These are phyloP conservation scores for Serpula lacrymans DNA, from an alignment of 768 basidiomycete species.

Conservation along the genomic window DNA sequence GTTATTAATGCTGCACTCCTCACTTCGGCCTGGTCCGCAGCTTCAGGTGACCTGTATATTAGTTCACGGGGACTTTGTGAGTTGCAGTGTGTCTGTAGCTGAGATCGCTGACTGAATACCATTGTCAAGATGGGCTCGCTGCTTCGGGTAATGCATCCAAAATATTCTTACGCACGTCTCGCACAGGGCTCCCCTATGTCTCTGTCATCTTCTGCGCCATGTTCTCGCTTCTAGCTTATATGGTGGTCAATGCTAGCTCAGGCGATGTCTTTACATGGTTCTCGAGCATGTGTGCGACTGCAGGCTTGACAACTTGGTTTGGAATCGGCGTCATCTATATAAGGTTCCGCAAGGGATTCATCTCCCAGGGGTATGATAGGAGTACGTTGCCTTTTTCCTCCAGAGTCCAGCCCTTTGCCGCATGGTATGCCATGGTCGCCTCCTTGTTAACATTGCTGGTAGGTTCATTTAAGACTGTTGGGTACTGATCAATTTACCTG, in stretches of 20 bases:
- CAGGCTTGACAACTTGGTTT: constrained; percentile 43
- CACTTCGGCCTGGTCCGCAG: constrained; percentile 42
- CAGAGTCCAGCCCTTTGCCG: constrained; percentile 38
- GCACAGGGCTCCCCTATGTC: constrained; percentile 43
- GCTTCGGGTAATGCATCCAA: constrained; percentile 50
- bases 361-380: constrained; percentile 47
- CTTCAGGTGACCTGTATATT: constrained; percentile 38
- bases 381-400: constrained; percentile 43
- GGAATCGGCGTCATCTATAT: constrained; percentile 44
- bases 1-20: constrained; percentile 40
- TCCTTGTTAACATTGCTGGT: constrained; percentile 33
- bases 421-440: constrained; percentile 32
- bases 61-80: constrained; percentile 36
- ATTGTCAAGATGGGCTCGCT: constrained; percentile 47
- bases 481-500: neutral
- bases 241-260: constrained; percentile 33
- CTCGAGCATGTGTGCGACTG: constrained; percentile 30
- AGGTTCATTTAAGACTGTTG: constrained; percentile 13
- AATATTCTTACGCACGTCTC: constrained; percentile 41
- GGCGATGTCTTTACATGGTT: constrained; percentile 43
- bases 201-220: constrained; percentile 25
- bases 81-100: neutral
- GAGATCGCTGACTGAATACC: constrained; percentile 2
- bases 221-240: constrained; percentile 38
- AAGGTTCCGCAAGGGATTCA: constrained; percentile 44